phyloP scores from a whole-genome alignment of 2,329 filamentous ascomycete genomes.

The Phialophora expanda region DNA sequence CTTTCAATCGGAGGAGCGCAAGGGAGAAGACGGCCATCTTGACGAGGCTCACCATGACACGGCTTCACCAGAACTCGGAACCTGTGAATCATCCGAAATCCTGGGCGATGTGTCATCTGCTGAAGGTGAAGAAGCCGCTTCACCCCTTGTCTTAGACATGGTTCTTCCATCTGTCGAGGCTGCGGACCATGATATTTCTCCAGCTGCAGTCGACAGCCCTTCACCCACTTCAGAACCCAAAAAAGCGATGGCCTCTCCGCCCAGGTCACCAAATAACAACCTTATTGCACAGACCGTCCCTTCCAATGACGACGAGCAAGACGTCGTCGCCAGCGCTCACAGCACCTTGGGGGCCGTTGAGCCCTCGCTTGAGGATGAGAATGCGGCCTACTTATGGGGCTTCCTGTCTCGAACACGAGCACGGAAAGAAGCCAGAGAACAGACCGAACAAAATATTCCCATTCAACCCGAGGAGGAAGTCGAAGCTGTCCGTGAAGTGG shows the following conservation, averaged over 20 bases:
- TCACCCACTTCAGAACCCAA: background rate
- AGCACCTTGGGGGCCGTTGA: background rate
- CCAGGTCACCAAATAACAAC: background rate
- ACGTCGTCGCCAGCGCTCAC: background rate
- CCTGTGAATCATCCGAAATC: background rate
- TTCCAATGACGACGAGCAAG: background rate
- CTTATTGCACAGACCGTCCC: background rate
- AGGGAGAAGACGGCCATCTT: constrained; percentile 2
- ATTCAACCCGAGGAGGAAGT: background rate
- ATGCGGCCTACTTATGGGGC: constrained; percentile 39
- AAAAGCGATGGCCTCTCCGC: background rate
- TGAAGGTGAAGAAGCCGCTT: background rate
- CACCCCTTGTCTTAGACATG: constrained; percentile 19
- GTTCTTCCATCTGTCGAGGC: background rate
- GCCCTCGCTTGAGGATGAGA: constrained; percentile 32
- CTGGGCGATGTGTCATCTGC: background rate
- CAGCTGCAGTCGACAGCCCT: background rate
- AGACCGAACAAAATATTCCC: background rate
- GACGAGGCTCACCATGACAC: background rate
- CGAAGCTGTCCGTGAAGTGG: constrained; percentile 9
- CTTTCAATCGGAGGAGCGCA: background rate
- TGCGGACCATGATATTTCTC: constrained; percentile 5
- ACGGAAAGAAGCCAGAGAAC: constrained; percentile 27
- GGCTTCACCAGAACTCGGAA: constrained; percentile 13
- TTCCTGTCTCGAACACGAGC: constrained; percentile 37